Evolutionary conservation across 805 yeast genomes (phyloP).

Genomic region (Nadsonia fulvescens): DNA sequence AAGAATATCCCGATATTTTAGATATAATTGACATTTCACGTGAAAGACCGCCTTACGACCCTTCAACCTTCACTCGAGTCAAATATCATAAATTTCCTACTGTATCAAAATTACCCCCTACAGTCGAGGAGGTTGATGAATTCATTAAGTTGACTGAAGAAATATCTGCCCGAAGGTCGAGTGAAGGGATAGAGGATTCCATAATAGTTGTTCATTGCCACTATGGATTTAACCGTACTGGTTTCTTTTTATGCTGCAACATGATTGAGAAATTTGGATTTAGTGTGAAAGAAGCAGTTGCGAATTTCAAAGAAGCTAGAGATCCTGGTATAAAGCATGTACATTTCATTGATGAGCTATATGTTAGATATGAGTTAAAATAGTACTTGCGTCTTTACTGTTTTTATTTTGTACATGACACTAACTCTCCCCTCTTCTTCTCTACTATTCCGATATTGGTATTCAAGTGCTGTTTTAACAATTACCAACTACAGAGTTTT

Average conservation of each 20-base stretch:
- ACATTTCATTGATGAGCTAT: constrained; percentile 56
- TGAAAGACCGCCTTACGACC: constrained; percentile 51
- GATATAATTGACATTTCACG: constrained; percentile 53
- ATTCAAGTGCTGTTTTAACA: no score
- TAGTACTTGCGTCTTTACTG: not conserved
- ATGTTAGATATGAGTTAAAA: constrained; percentile 31
- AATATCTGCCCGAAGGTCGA: constrained; percentile 18
- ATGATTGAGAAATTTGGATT: constrained; percentile 42
- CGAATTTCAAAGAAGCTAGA: constrained; percentile 37
- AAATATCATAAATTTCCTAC: constrained; percentile 57
- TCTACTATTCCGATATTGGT: no score
- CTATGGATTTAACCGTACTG: constrained; percentile 67
- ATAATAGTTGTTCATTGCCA: constrained; percentile 59
- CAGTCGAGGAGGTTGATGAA: constrained; percentile 34
- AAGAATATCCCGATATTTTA: constrained; percentile 28
- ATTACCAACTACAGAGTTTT: not conserved
- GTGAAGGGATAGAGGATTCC: constrained; percentile 15
- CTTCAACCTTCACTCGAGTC: constrained; percentile 32
- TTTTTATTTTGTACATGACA: not conserved
- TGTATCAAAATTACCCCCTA: constrained; percentile 62
- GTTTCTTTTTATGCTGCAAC: constrained; percentile 53
- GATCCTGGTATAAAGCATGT: constrained; percentile 63
- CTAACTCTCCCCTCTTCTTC: not conserved
- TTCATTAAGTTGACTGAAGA: constrained; percentile 37
- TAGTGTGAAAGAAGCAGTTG: constrained; percentile 44